Evolutionary conservation across 306 rosid genomes (phyloP), one percentile per base, ranked within the genome.

Genomic region (Abrus precatorius): DNA sequence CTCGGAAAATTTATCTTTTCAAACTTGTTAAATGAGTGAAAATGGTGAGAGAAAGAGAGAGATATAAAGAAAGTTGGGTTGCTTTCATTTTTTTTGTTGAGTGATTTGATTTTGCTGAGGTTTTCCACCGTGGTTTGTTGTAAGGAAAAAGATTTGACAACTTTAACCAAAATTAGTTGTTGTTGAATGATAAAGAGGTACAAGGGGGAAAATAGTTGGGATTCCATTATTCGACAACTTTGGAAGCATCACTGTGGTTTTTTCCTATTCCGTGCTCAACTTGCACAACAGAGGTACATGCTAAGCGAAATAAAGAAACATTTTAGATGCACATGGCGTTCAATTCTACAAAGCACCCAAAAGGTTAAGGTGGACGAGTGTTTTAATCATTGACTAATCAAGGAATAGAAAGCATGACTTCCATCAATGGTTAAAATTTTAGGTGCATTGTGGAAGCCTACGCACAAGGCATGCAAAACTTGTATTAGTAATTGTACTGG

Each of bases 261-360:
- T 29, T 10, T 64, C 40, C 30, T 28, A 59, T 52, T 44, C 30
- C 20, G n/a, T 62, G 64, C 79, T 53, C 40, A 70, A 20, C 76
- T 52, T 5, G 62, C 59, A 52, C 34, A 55, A 3, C 44, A 60
- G 5, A 32, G 44, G 13, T n/a, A 30, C 69, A 45, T 33, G 54
- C 20, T 20, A 20, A 20, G 20, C 20, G 48, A 13, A 38, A 36
- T 36, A 68, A 5, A 5, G 13, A 12, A 40, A 0, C 40, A 57
- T 77, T 61, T 33, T 44, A 27, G 28, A 71, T 20, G 81, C 75
- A 36, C 40, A 36, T 36, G 4, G 40, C 4, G 40, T 4, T 36
- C 4, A 36, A 4, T 36, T 36, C 2, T 36, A 36, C 40, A 36
- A 36, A 4, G 40, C 40, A 36, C 40, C 40, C 40, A 36, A 36